Evolutionary conservation across 2,329 filamentous ascomycete species (phyloP).

Genomic region (Fusarium sp.): DNA sequence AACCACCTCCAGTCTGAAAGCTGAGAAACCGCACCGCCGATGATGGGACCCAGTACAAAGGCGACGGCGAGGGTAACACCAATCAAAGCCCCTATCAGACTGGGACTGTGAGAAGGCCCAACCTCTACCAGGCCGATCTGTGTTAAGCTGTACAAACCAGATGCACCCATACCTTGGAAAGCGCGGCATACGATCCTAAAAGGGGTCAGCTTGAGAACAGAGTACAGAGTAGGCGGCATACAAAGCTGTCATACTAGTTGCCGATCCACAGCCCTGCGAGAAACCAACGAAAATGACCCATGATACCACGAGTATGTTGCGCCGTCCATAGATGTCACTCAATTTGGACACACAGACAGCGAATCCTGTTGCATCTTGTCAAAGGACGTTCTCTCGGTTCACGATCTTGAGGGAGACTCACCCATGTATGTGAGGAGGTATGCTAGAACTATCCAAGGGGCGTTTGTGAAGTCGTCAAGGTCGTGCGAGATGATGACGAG

Average conservation of each 20-base stretch:
- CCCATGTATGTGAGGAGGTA: constrained; percentile 68
- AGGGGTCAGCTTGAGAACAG: constrained; percentile 27
- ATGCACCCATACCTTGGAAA: constrained; percentile 68
- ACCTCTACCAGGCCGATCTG: constrained; percentile 67
- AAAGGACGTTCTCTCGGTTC: background rate
- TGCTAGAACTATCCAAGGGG: constrained; percentile 64
- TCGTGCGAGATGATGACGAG: constrained; percentile 65
- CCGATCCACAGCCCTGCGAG: constrained; percentile 62
- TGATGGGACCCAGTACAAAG: constrained; percentile 66
- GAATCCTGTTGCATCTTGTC: constrained; percentile 53
- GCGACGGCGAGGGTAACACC: constrained; percentile 65
- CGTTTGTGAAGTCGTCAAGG: constrained; percentile 59
- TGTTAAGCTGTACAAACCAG: constrained; percentile 68
- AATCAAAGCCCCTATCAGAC: constrained; percentile 63
- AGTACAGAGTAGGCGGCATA: constrained; percentile 44
- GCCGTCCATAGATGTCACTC: constrained; percentile 67
- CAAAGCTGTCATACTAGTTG: constrained; percentile 61
- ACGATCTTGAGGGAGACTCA: constrained; percentile 36
- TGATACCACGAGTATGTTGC: constrained; percentile 58
- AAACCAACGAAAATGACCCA: constrained; percentile 66
- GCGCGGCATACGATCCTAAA: constrained; percentile 65
- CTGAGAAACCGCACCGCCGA: constrained; percentile 66
- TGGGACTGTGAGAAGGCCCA: constrained; percentile 61
- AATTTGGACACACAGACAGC: constrained; percentile 66
- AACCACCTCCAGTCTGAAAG: constrained; percentile 66